Conservation (phyloP, 768 basidiomycete species). For the Multifurca ochricompacta region DNA sequence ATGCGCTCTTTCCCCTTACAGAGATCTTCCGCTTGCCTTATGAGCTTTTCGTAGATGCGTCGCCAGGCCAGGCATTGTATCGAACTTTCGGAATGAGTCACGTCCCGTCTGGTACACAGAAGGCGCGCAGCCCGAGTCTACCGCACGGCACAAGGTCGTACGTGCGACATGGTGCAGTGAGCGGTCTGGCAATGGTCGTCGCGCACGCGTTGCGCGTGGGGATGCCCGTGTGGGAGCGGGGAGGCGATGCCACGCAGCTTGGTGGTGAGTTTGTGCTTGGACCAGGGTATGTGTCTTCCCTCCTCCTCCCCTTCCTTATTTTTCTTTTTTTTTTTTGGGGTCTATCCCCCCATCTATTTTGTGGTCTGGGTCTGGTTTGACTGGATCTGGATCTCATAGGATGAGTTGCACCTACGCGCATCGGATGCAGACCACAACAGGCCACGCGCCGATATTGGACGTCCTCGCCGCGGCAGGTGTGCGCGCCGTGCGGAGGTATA, state of each 20-base stretch:
- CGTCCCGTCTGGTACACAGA: slow-evolving; percentile 33
- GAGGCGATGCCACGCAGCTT: slow-evolving; percentile 68
- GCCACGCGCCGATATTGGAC: slow-evolving; percentile 64
- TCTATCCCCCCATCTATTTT: too few relatives aligned
- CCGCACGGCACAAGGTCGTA: slow-evolving; percentile 39
- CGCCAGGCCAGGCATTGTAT: slow-evolving; percentile 48
- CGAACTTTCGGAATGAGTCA: slow-evolving; percentile 68
- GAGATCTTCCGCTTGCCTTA: slow-evolving; percentile 69
- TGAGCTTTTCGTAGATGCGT: slow-evolving; percentile 74
- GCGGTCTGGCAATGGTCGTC: slow-evolving; percentile 69
- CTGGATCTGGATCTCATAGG: slow-evolving; percentile 33
- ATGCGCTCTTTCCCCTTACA: background rate
- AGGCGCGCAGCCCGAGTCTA: slow-evolving; percentile 26
- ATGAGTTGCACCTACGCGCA: slow-evolving; percentile 68
- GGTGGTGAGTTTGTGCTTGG: slow-evolving; percentile 86
- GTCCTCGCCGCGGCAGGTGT: slow-evolving; percentile 60
- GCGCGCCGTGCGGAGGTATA: background rate
- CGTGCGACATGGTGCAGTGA: slow-evolving; percentile 54
- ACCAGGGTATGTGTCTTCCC: slow-evolving; percentile 39
- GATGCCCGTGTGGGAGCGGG: slow-evolving; percentile 78
- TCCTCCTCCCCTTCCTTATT: background rate
- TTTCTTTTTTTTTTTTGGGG: background rate
- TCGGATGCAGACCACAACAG: slow-evolving; percentile 71
- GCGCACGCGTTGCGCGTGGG: slow-evolving; percentile 60
- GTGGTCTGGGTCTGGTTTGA: background rate